Conservation (phyloP, 768 basidiomycete genomes). For the Agaricus subrufescens region DNA sequence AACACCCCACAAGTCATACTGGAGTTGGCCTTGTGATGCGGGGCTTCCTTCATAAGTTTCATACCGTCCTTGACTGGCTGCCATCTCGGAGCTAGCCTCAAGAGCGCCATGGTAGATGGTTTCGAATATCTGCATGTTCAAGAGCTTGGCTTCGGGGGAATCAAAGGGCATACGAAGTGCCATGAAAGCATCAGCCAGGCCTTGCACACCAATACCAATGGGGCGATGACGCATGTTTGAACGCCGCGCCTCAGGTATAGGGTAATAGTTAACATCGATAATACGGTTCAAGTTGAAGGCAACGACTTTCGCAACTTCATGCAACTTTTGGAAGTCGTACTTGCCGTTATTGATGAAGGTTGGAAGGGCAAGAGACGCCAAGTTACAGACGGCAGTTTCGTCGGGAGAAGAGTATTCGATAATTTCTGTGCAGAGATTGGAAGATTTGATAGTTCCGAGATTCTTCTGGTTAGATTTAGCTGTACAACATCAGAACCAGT, state of each 20-base stretch:
- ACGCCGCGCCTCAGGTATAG: constrained; percentile 82
- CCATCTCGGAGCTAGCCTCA: constrained; percentile 87
- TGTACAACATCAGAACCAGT: constrained; percentile 22
- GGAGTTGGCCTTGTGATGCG: constrained; percentile 81
- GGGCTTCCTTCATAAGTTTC: constrained; percentile 90
- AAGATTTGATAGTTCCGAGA: constrained; percentile 98
- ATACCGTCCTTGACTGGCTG: constrained; percentile 75
- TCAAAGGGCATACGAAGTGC: constrained; percentile 95
- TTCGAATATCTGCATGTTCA: constrained; percentile 97
- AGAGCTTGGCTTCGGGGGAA: constrained; percentile 74
- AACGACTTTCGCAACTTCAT: constrained; percentile 91
- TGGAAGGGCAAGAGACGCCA: constrained; percentile 94
- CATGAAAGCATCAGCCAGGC: constrained; percentile 98
- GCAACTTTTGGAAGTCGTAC: constrained; percentile 94
- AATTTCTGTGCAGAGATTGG: constrained; percentile 98
- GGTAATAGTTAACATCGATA: constrained; percentile 96
- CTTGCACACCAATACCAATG: constrained; percentile 96
- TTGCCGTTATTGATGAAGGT: constrained; percentile 77
- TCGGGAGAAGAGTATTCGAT: constrained; percentile 98
- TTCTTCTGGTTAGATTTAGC: constrained; percentile 99
- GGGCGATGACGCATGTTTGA: constrained; percentile 98
- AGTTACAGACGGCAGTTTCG: constrained; percentile 97
- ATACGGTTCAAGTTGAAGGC: constrained; percentile 90
- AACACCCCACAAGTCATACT: constrained; percentile 94
- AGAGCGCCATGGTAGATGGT: constrained; percentile 96